Percentiles rank a stretch among this genome's conserved stretches.
phyloP scores from a whole-genome alignment of 1,284 basidiomycete species.

The Peniophora sp. region DNA sequence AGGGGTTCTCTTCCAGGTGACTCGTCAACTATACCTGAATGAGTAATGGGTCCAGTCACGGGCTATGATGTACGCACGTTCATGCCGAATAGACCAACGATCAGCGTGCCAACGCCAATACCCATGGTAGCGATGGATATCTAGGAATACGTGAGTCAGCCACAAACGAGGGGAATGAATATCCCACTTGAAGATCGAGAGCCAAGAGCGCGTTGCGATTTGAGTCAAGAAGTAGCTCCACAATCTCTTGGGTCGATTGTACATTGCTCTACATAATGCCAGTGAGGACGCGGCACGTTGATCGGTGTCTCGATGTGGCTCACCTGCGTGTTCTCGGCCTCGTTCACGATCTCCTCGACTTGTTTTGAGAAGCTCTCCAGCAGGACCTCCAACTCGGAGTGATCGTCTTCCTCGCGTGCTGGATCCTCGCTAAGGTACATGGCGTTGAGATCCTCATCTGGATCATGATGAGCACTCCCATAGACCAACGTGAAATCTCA shows the following conservation, averaged over 20 bases:
- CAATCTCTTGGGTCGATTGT: slow-evolving; percentile 94
- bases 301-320: slow-evolving; percentile 9
- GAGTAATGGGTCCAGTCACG: slow-evolving; percentile 4
- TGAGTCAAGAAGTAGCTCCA: slow-evolving; percentile 93
- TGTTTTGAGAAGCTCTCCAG: slow-evolving; percentile 94
- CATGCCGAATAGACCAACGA: slow-evolving; percentile 94
- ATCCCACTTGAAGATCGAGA: slow-evolving; percentile 75
- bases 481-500: neutral
- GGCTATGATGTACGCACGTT: slow-evolving; percentile 52
- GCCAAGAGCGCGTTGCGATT: slow-evolving; percentile 92
- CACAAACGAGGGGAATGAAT: neutral
- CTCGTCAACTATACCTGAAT: slow-evolving; percentile 46
- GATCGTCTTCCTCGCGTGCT: slow-evolving; percentile 61
- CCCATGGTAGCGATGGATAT: slow-evolving; percentile 94
- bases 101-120: slow-evolving; percentile 84
- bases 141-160: slow-evolving; percentile 24
- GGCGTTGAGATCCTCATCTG: slow-evolving; percentile 87
- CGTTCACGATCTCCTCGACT: slow-evolving; percentile 91
- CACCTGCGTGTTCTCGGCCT: slow-evolving; percentile 84
- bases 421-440: slow-evolving; percentile 83
- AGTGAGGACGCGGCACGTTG: neutral
- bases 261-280: slow-evolving; percentile 64
- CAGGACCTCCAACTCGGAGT: slow-evolving; percentile 89
- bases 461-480: neutral
- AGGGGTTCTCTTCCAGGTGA: slow-evolving; percentile 60